Conservation (phyloP, 2,329 filamentous ascomycete genomes). For the Aspergillus fischeri region DNA sequence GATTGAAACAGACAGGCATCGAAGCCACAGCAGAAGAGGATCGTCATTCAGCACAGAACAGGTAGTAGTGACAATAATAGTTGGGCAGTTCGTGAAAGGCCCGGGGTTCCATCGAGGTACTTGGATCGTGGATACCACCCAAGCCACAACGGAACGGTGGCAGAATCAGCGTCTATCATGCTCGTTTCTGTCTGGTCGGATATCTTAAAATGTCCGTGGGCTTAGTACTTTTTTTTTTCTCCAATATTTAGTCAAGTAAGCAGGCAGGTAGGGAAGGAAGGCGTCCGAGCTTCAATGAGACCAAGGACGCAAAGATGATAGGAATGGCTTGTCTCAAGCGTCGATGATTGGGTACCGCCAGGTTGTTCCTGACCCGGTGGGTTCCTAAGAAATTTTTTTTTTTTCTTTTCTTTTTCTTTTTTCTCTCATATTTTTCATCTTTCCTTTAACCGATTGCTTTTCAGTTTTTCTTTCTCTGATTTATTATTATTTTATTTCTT, state of each 20-base stretch:
- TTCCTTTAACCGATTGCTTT: not conserved
- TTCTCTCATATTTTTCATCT: not conserved
- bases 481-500: not conserved
- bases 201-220: not conserved
- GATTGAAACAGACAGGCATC: not conserved
- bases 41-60: not conserved
- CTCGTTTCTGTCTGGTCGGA: not conserved
- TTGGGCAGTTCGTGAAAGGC: not conserved
- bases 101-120: not conserved
- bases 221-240: not conserved
- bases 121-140: not conserved
- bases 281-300: not conserved
- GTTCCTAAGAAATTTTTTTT: not conserved
- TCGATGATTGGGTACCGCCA: conserved; percentile 6
- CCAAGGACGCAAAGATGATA: not conserved
- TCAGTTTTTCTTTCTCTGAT: not conserved
- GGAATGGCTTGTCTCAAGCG: not conserved
- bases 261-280: not conserved
- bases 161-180: not conserved
- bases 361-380: conserved; percentile 1
- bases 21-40: not conserved
- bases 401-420: not conserved
- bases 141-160: not conserved
- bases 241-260: not conserved
- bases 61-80: not conserved